Base-by-base conservation (phyloP, 768 basidiomycete genomes). In the Tylopilus sp. region DNA sequence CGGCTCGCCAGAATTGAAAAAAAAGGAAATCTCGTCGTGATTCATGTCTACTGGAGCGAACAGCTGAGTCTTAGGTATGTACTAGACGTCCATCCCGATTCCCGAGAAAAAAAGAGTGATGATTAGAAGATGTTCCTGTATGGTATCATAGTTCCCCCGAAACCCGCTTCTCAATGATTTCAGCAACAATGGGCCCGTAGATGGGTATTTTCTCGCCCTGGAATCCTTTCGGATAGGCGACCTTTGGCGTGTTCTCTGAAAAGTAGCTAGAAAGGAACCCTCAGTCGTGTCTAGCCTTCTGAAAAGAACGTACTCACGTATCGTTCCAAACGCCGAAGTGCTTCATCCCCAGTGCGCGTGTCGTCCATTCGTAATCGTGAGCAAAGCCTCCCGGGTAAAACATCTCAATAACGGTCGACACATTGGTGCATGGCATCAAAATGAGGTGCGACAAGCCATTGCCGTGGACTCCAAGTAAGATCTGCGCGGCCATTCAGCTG, bases 401-500 rank as follows among this genome's bases (percentile, higher is more conserved):
- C 13, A 94, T 80, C 69, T 94, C 91, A 56, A 94, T 86, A 18
- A 94, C 88, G 6, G 88, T 83, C 6, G 88, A 83, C n/a, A 82
- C 68, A 0, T 80, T 80, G 4, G 83, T 87, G 1, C 79, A 78
- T 20, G 86, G 81, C 89, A 93, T 91, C 73, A 86, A 82, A 39
- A 93, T 77, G n/a, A 93, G 75, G 60, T 91, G 89, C 9, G 89
- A 87, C 0, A 94, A 75, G 7, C 90, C 89, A 58, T 91, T 91
- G 6, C 89, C 88, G 54, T 88, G 87, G 1, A 88, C 79, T 26
- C 86, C 86, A 9, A 89, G 69, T 59, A 89, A 65, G 51, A 88
- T 76, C 86, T 88, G 43, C 22, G 31, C 3, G 51, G 20, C 52
- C 4, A 7, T n/a, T 55, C 50, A 48, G 45, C 38, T 22, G 40